Conservation (phyloP, 108 stramenopile genomes). For the Schizochytrium sp. region DNA sequence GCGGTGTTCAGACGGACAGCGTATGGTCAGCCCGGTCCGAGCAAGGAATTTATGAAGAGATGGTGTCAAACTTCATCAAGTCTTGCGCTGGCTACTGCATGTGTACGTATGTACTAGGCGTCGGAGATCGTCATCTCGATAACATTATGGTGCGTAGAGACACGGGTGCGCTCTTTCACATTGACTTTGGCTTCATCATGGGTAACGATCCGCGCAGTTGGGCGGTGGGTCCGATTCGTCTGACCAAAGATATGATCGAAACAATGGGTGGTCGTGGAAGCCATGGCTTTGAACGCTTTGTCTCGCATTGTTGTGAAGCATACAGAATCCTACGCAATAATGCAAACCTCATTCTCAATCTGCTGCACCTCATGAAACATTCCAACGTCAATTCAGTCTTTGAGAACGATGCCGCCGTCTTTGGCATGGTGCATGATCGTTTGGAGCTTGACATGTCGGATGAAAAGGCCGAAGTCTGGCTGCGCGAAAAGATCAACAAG, state of each 20-base stretch:
- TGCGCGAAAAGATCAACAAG: constrained; percentile 37
- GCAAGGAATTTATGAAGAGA: constrained; percentile 44
- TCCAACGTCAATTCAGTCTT: constrained; percentile 91
- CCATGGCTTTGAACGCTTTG: constrained; percentile 75
- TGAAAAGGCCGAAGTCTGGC: constrained; percentile 47
- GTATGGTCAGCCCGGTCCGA: background rate
- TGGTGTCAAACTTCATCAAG: constrained; percentile 81
- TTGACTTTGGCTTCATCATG: constrained; percentile 80
- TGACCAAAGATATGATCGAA: constrained; percentile 47
- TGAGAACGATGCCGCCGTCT: constrained; percentile 81
- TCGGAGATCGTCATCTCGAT: constrained; percentile 73
- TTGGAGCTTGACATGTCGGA: constrained; percentile 51
- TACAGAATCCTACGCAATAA: constrained; percentile 85
- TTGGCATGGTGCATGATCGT: constrained; percentile 81
- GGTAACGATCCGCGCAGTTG: constrained; percentile 37
- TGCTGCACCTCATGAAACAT: constrained; percentile 90
- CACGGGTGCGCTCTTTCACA: constrained; percentile 70
- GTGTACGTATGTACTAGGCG: constrained; percentile 84
- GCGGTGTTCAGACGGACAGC: no score
- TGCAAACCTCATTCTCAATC: constrained; percentile 86
- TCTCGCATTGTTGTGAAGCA: constrained; percentile 83
- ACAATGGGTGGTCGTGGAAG: constrained; percentile 85
- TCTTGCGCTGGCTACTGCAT: constrained; percentile 96
- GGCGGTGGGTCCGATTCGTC: background rate
- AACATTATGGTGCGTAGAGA: constrained; percentile 65